These are phyloP conservation scores for Ulmus americana DNA, from an alignment of 331 rosid genomes.

Conservation along the genomic window DNA sequence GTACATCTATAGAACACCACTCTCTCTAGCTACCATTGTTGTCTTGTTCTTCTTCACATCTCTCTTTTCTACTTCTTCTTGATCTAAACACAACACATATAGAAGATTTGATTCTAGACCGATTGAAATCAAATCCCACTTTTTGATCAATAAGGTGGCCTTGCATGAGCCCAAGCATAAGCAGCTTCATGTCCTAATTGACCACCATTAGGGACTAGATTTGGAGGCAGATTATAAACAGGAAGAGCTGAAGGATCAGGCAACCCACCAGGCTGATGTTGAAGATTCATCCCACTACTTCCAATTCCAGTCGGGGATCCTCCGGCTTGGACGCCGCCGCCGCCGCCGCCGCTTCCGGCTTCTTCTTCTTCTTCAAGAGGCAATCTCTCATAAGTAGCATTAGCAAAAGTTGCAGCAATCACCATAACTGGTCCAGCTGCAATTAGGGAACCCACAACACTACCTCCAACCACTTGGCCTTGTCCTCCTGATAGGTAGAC, in stretches of 20 bases:
- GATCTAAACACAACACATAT: slow-evolving; percentile 25
- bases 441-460: slow-evolving; percentile 77
- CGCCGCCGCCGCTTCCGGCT: slow-evolving; percentile 35
- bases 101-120: background rate
- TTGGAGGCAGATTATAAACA: slow-evolving; percentile 59
- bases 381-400: slow-evolving; percentile 82
- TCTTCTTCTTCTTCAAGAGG: slow-evolving; percentile 75
- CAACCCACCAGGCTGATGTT: slow-evolving; percentile 37
- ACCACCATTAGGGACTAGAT: slow-evolving; percentile 55
- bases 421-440: slow-evolving; percentile 94
- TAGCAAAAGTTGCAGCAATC: slow-evolving; percentile 86
- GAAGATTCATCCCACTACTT: slow-evolving; percentile 33
- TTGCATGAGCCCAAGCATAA: slow-evolving; percentile 65
- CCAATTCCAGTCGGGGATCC: slow-evolving; percentile 46
- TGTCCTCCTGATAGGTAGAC: slow-evolving; percentile 81
- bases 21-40: background rate
- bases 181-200: slow-evolving; percentile 57
- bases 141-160: slow-evolving; percentile 48
- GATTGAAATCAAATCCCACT: background rate
- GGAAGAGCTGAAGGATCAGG: slow-evolving; percentile 63
- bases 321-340: slow-evolving; percentile 25
- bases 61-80: slow-evolving; percentile 20
- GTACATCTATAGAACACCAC: background rate
- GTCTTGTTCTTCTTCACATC: background rate
- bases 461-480: slow-evolving; percentile 88